Conservation (phyloP, 768 basidiomycete species). For the Hericium rajendrae region DNA sequence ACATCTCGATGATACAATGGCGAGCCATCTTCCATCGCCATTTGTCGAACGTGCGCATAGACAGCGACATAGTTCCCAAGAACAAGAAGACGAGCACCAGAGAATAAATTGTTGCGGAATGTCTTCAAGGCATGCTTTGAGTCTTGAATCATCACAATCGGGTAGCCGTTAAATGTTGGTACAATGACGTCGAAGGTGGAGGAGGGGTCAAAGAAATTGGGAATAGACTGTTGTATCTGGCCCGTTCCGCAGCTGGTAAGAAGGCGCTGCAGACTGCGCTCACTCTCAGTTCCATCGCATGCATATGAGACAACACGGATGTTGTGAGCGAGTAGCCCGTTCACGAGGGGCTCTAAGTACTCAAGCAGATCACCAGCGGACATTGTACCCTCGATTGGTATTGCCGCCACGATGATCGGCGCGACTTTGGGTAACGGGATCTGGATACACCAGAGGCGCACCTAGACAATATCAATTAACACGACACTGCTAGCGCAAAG, state of each 20-base stretch:
- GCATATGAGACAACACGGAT: conserved; percentile 25
- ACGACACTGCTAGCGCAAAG: too few relatives aligned
- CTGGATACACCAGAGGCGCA: conserved; percentile 25
- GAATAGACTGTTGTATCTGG: conserved; percentile 14
- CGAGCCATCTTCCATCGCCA: conserved; percentile 12
- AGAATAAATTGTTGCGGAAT: conserved; percentile 25
- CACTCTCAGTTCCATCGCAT: conserved; percentile 25
- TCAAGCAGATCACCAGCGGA: conserved; percentile 14
- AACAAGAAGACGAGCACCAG: conserved; percentile 21
- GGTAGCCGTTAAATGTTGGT: neutral
- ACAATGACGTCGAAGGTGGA: neutral
- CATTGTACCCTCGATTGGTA: conserved; percentile 19
- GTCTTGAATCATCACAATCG: conserved; percentile 22
- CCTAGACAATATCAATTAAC: too few relatives aligned
- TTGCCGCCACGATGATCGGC: conserved; percentile 26
- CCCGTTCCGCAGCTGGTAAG: conserved; percentile 18
- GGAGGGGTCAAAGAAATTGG: neutral
- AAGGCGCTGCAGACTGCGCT: conserved; percentile 13
- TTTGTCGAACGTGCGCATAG: conserved; percentile 16
- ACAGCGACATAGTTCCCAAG: conserved; percentile 16
- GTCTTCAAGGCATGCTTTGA: conserved; percentile 29
- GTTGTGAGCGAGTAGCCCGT: conserved; percentile 16
- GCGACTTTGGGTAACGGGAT: conserved; percentile 25
- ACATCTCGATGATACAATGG: too few relatives aligned
- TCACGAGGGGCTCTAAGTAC: conserved; percentile 16